Evolutionary conservation across 148 eudicot species (phyloP).

Genomic region (Rhododendron kiyosumense): DNA sequence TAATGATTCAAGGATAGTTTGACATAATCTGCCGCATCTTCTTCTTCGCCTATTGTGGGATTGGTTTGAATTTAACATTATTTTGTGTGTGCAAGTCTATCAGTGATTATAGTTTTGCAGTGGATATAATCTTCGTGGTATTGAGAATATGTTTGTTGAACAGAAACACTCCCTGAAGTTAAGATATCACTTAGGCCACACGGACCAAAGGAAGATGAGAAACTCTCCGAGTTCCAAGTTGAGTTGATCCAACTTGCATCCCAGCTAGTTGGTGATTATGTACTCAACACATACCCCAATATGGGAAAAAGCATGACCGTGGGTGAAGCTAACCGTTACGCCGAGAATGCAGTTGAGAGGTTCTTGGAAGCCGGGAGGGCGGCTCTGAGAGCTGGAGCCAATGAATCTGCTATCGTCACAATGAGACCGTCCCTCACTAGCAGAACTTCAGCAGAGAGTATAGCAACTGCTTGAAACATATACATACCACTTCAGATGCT

Average conservation of each 20-base stretch:
- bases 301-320: slow-evolving; percentile 75
- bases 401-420: slow-evolving; percentile 79
- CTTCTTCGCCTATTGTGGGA: background rate
- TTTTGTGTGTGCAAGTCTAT: background rate
- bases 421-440: slow-evolving; percentile 92
- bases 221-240: slow-evolving; percentile 74
- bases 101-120: background rate
- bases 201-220: slow-evolving; percentile 66
- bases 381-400: slow-evolving; percentile 86
- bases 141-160: background rate
- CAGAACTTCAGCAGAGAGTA: slow-evolving; percentile 38
- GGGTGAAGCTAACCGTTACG: slow-evolving; percentile 59
- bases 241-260: slow-evolving; percentile 87
- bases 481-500: background rate
- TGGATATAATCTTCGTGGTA: background rate
- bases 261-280: slow-evolving; percentile 75
- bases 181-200: slow-evolving; percentile 54
- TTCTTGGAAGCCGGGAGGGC: slow-evolving; percentile 89
- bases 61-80: background rate
- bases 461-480: slow-evolving; percentile 24
- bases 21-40: background rate
- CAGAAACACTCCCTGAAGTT: slow-evolving; percentile 76
- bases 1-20: background rate
- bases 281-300: slow-evolving; percentile 68
- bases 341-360: slow-evolving; percentile 63